Evolutionary conservation across 2,329 filamentous ascomycete genomes (phyloP), one percentile per base, ranked within the genome.

Genomic region (Fusarium anthophilum): DNA sequence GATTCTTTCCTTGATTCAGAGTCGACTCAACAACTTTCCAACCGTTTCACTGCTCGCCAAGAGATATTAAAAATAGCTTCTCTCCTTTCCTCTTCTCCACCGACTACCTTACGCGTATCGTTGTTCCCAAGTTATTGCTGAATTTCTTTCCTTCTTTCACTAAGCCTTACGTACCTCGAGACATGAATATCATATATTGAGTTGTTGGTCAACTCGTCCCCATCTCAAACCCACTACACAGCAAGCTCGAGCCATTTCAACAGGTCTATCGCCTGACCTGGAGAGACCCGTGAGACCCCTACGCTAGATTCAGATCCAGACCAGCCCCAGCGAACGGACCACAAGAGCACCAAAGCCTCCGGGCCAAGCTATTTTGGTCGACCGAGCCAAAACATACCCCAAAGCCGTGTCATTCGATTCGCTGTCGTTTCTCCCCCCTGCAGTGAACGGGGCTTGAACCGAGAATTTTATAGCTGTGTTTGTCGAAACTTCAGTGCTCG

Each of bases 231-330:
- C 73, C 65, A 70, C 70, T 54, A 10, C 32, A 12, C 12, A 70
- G 51, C 35, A 37, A 73, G 68, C 75, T 69, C 61, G 73, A 77
- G 75, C 72, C 72, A 76, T 62, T 61, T 67, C 65, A 41, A 70
- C 67, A 77, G 58, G 63, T 54, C 59, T 63, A 64, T 69, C 54
- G 61, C 39, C 64, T 65, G 76, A 67, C 53, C 69, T 66, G 48
- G 66, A 72, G 56, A 63, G 57, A 43, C 56, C 61, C 55, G 37
- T 32, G 47, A 69, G 66, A 69, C 59, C 67, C 66, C 35, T 70
- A 65, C 59, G 26, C 70, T 66, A 74, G 76, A 77, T 77, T 68
- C 72, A 77, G 76, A 77, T 76, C 74, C 74, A 78, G 76, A 72
- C 72, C 72, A 65, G 65, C 45, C 66, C 61, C 72, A 65, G 73